phyloP scores from a whole-genome alignment of 2,329 filamentous ascomycete species.

The Microdochium paspali region DNA sequence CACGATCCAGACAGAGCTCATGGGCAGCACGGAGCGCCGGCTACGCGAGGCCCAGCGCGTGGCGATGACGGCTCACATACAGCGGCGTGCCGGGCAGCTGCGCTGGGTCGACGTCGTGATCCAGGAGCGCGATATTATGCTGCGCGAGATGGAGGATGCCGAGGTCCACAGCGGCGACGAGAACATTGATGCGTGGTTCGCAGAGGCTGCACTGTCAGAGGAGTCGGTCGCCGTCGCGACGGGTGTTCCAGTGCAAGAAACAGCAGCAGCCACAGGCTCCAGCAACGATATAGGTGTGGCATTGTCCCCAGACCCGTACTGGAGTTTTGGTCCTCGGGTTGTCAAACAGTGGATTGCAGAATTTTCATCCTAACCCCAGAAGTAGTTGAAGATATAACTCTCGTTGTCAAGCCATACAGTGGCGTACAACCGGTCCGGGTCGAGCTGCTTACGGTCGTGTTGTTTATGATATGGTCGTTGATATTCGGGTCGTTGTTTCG shows the following conservation, averaged over 20 bases:
- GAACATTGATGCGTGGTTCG: constrained; percentile 14
- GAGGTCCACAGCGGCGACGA: constrained; percentile 29
- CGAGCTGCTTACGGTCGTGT: no score
- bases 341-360: background rate
- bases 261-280: background rate
- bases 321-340: background rate
- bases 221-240: background rate
- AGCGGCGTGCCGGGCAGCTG: constrained; percentile 30
- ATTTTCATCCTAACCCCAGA: no score
- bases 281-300: background rate
- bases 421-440: no score
- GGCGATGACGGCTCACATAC: constrained; percentile 19
- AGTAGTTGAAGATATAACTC: no score
- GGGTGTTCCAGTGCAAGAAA: background rate
- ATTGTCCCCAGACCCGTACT: background rate
- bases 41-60: constrained; percentile 15
- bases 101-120: constrained; percentile 36
- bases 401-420: no score
- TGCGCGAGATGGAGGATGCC: constrained; percentile 28
- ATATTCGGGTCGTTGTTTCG: no score
- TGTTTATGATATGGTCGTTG: no score
- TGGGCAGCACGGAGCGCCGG: constrained; percentile 26
- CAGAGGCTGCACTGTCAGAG: constrained; percentile 5
- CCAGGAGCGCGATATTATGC: constrained; percentile 30
- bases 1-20: constrained; percentile 29